Conservation (phyloP, 768 basidiomycete genomes). For the Lepiota brunneoincarnata region DNA sequence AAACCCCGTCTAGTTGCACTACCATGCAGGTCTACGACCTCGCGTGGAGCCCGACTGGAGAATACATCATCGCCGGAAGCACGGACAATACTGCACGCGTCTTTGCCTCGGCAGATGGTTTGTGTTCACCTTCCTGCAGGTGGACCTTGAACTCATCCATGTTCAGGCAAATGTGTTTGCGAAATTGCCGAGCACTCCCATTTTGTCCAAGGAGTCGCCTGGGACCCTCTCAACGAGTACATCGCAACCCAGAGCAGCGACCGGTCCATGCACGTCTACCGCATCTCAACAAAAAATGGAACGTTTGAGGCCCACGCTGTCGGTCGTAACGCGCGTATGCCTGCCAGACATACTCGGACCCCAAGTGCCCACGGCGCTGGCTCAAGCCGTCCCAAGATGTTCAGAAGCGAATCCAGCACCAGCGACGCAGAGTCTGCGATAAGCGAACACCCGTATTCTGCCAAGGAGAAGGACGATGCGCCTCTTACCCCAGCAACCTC, state of each 20-base stretch:
- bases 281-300: conserved; percentile 76
- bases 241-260: conserved; percentile 98
- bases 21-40: conserved; percentile 97
- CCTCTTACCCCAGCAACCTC: conserved; percentile 68
- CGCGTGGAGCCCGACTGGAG: conserved; percentile 95
- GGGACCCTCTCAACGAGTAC: conserved; percentile 97
- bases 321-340: conserved; percentile 81
- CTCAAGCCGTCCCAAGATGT: conserved; percentile 52
- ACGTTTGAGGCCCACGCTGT: conserved; percentile 86
- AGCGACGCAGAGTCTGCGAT: conserved; percentile 72
- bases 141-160: conserved; percentile 7
- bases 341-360: conserved; percentile 67
- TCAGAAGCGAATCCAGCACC: conserved; percentile 66
- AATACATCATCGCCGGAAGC: conserved; percentile 93
- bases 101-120: conserved; percentile 73
- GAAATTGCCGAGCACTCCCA: conserved; percentile 94
- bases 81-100: conserved; percentile 94
- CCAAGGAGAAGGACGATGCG: conserved; percentile 28
- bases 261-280: conserved; percentile 93
- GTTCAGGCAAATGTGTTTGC: conserved; percentile 76
- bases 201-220: conserved; percentile 97
- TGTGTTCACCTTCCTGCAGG: conserved; percentile 16
- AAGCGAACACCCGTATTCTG: conserved; percentile 43
- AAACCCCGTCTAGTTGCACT: conserved; percentile 62
- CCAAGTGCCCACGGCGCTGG: conserved; percentile 52